A percentile compares a stretch with the other conserved stretches of the same genome.
These are phyloP conservation scores for Mycena vulgaris DNA, from an alignment of 768 basidiomycete species.

Conservation along the genomic window DNA sequence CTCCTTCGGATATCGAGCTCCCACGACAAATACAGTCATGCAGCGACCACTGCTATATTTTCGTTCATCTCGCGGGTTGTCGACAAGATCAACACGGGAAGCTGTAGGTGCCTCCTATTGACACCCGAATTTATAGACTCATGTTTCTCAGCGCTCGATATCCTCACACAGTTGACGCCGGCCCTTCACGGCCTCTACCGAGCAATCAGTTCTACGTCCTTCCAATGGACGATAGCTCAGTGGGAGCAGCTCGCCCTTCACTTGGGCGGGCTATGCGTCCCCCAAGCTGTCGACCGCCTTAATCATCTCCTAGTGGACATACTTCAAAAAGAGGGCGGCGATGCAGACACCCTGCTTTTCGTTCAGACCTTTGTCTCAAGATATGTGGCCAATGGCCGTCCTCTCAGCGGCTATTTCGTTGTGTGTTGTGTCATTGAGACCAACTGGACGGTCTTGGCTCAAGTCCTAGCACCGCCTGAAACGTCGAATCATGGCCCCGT, in stretches of 20 bases:
- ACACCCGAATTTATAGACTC: background rate
- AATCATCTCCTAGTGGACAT: constrained; percentile 80
- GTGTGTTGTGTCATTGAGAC: constrained; percentile 92
- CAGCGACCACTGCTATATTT: constrained; percentile 72
- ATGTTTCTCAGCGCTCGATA: constrained; percentile 68
- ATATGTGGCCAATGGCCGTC: constrained; percentile 82
- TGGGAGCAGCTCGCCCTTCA: constrained; percentile 72
- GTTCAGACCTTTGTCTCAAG: constrained; percentile 81
- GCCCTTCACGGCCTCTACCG: constrained; percentile 91
- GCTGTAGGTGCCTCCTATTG: constrained; percentile 59
- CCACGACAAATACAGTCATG: constrained; percentile 64
- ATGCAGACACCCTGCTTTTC: constrained; percentile 66
- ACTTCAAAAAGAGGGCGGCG: constrained; percentile 67
- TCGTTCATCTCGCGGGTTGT: constrained; percentile 73
- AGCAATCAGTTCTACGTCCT: constrained; percentile 85
- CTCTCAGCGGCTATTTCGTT: constrained; percentile 89
- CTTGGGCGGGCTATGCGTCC: constrained; percentile 74
- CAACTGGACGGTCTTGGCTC: constrained; percentile 88
- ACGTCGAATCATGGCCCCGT: constrained; percentile 46
- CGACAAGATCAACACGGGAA: constrained; percentile 65
- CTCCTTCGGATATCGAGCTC: constrained; percentile 75
- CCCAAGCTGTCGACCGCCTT: constrained; percentile 78
- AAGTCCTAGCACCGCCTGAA: constrained; percentile 64
- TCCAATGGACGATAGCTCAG: constrained; percentile 78
- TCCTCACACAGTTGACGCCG: constrained; percentile 84